phyloP scores from a whole-genome alignment of 768 basidiomycete genomes.

The Hydnum rufescens region DNA sequence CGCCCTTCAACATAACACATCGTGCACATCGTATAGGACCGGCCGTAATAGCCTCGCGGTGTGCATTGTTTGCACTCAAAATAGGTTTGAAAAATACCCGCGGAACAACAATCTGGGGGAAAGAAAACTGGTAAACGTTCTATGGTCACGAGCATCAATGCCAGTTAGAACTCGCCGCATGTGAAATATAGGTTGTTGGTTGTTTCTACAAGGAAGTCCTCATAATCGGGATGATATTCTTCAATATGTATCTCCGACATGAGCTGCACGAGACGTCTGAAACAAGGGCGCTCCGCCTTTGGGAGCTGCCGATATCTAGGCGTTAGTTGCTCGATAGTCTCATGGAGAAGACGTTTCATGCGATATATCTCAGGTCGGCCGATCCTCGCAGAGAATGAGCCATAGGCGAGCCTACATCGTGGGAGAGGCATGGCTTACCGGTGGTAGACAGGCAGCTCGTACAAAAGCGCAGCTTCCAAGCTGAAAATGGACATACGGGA shows the following conservation, averaged over 20 bases:
- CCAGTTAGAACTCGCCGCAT: neutral
- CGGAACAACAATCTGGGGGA: conserved; percentile 60
- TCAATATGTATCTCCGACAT: conserved; percentile 34
- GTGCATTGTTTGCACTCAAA: conserved; percentile 45
- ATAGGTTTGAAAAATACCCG: conserved; percentile 65
- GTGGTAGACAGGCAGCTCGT: conserved; percentile 63
- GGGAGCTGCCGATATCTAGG: neutral
- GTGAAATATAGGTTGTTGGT: neutral
- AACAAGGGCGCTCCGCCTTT: neutral
- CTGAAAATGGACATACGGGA: conserved; percentile 61
- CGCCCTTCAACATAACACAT: conserved; percentile 63
- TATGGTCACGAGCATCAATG: neutral
- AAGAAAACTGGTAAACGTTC: neutral
- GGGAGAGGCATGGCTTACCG: conserved; percentile 27
- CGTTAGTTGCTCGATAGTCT: neutral
- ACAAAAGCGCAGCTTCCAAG: conserved; percentile 36
- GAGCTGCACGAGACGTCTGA: conserved; percentile 24
- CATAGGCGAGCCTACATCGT: neutral
- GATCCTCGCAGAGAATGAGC: conserved; percentile 28
- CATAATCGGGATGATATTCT: conserved; percentile 20
- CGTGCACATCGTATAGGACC: conserved; percentile 33
- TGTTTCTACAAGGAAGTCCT: neutral
- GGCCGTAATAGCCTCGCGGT: neutral
- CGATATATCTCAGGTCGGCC: conserved; percentile 62
- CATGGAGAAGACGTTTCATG: conserved; percentile 29